phyloP scores from a whole-genome alignment of 2,329 filamentous ascomycete species.

The Colletotrichum falcatum region DNA sequence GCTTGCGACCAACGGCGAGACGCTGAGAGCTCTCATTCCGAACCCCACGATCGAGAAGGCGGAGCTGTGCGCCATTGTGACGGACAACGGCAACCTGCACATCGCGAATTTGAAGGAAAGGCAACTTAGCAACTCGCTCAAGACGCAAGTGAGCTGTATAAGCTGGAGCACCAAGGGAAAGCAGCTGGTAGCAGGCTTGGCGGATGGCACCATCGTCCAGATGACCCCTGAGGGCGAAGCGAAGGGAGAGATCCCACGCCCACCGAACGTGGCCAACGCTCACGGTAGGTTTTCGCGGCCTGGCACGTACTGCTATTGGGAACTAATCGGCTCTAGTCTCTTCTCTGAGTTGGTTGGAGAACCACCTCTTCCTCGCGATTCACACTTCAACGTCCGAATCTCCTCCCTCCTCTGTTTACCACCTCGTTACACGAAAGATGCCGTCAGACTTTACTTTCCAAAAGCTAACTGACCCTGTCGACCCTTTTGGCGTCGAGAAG shows the following conservation, averaged over 20 bases:
- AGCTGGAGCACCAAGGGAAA: slow-evolving; percentile 96
- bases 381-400: slow-evolving; percentile 75
- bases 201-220: slow-evolving; percentile 82
- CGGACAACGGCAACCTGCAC: slow-evolving; percentile 82
- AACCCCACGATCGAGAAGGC: slow-evolving; percentile 82
- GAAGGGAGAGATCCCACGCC: slow-evolving; percentile 83
- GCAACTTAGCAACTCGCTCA: slow-evolving; percentile 73
- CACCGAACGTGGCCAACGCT: slow-evolving; percentile 74
- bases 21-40: slow-evolving; percentile 79
- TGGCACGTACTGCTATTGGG: slow-evolving; percentile 31
- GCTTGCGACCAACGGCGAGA: slow-evolving; percentile 79
- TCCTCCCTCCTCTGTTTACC: slow-evolving; percentile 76
- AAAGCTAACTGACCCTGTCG: slow-evolving; percentile 79
- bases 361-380: slow-evolving; percentile 83
- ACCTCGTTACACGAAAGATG: slow-evolving; percentile 78
- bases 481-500: slow-evolving; percentile 75
- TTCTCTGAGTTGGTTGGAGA: slow-evolving; percentile 88
- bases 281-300: slow-evolving; percentile 67
- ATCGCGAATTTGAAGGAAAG: slow-evolving; percentile 83
- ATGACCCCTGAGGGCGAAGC: slow-evolving; percentile 84
- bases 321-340: slow-evolving; percentile 68
- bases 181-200: slow-evolving; percentile 88
- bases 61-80: slow-evolving; percentile 84
- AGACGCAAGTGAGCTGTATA: slow-evolving; percentile 81
- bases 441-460: slow-evolving; percentile 75